Evolutionary conservation across 2,329 filamentous ascomycete genomes (phyloP).

Genomic region (Dryadomyces quercivorus): DNA sequence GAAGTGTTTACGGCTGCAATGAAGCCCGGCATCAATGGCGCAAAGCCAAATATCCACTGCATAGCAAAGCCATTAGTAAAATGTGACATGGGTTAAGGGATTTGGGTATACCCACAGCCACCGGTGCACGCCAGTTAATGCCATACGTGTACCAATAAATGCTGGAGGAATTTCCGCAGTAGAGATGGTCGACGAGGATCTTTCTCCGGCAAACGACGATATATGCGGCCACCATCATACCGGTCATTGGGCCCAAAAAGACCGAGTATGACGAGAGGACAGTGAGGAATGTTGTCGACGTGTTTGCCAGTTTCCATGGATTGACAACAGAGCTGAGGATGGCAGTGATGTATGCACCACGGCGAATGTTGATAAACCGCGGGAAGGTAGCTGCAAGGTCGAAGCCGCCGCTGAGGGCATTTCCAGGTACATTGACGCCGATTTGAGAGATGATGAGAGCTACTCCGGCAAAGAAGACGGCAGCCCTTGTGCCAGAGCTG

Average conservation of each 20-base stretch:
- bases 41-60: constrained; percentile 27
- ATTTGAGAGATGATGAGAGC: constrained; percentile 32
- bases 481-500: constrained; percentile 23
- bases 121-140: constrained; percentile 5
- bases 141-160: constrained; percentile 8
- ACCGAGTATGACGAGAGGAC: constrained; percentile 29
- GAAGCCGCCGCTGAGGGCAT: constrained; percentile 38
- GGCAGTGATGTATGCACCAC: constrained; percentile 36
- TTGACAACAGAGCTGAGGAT: constrained; percentile 30
- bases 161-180: constrained; percentile 3
- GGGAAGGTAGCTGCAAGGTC: constrained; percentile 40
- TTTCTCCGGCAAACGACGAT: constrained; percentile 21
- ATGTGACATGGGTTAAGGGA: not conserved
- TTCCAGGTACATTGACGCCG: constrained; percentile 32
- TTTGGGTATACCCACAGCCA: constrained; percentile 11
- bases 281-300: constrained; percentile 30
- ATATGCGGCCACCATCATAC: constrained; percentile 6
- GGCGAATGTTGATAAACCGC: constrained; percentile 40
- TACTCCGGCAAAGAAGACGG: constrained; percentile 30
- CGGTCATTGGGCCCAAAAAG: constrained; percentile 9
- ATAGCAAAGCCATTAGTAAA: not conserved
- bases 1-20: constrained; percentile 24
- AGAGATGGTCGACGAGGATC: constrained; percentile 18
- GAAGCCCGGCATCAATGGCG: constrained; percentile 30
- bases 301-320: constrained; percentile 37